Evolutionary conservation across 352 stramenopile species (phyloP), one percentile per base, ranked within the genome.

Genomic region (Albugo candida): DNA sequence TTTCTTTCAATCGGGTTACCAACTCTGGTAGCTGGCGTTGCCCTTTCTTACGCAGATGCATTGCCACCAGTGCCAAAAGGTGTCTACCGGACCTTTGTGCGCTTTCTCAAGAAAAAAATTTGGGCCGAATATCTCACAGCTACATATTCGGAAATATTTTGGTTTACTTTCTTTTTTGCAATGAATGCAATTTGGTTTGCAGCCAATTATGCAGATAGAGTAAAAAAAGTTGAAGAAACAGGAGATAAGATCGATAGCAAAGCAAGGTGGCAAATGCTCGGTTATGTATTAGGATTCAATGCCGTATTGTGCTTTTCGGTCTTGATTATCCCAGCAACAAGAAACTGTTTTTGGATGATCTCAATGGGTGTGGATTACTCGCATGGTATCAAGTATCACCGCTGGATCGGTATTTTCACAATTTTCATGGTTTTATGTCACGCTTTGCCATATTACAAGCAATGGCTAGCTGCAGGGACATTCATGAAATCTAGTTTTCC

Each of bases 331-430:
- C 71, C 71, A 2, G 71, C 70, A 5, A 79, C 71, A 19, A 64
- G 71, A 24, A 78, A 82, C 50, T 84, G 65, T 48, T 87, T 86
- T 53, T 91, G 77, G 77, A 82, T 91, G 67, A 54, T 87, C 39
- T 66, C 72, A 5, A 71, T 85, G 51, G 75, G 76, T 14, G 76
- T 92, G 41, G 73, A 87, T 61, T 92, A 89, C 67, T 83, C 78
- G 39, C 71, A 86, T 51, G 59, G 57, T 18, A 84, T 92, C 60
- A 87, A 86, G 63, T 89, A 88, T 59, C 79, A 92, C 59, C 76
- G 79, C 39, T 86, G 70, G 74, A 81, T 92, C 36, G 77, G 76
- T 36, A 67, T 76, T 48, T 60, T 83, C 39, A 80, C 77, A 0
- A 67, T 87, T 45, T 53, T 68, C 8, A 63, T 75, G 50, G 69